Percentiles rank a stretch among this genome's conserved stretches.
Evolutionary conservation across 495 filamentous ascomycete species (phyloP).

Genomic region (Penicillium dipodomyicola): DNA sequence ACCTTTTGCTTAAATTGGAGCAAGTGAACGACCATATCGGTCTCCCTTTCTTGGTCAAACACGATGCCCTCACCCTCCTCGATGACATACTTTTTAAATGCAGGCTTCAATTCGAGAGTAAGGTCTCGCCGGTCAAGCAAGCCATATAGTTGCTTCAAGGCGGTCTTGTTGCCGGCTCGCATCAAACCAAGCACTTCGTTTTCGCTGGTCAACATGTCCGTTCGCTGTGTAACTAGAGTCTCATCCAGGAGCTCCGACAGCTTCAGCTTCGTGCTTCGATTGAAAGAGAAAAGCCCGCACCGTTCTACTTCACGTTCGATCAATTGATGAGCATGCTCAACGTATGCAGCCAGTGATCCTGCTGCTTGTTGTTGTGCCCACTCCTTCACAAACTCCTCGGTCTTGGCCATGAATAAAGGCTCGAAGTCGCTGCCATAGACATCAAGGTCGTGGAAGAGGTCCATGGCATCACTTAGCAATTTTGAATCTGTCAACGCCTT

Average conservation of each 20-base stretch:
- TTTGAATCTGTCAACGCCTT: constrained; percentile 40
- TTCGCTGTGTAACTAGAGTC: constrained; percentile 59
- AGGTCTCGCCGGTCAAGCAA: constrained; percentile 66
- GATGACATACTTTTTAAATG: constrained; percentile 78
- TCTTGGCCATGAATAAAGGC: constrained; percentile 64
- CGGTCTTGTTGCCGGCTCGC: constrained; percentile 58
- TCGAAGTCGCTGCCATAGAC: constrained; percentile 80
- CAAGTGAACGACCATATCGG: constrained; percentile 84
- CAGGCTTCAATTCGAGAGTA: constrained; percentile 59
- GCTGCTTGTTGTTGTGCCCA: constrained; percentile 63
- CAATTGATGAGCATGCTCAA: constrained; percentile 60
- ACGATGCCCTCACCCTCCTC: constrained; percentile 75
- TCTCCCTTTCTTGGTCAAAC: constrained; percentile 69
- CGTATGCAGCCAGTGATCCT: constrained; percentile 65
- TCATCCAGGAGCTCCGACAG: constrained; percentile 68
- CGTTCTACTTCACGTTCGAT: constrained; percentile 68
- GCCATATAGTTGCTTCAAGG: constrained; percentile 72
- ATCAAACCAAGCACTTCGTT: constrained; percentile 67
- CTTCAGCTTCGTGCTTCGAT: constrained; percentile 73
- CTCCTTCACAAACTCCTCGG: constrained; percentile 58
- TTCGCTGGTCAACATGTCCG: constrained; percentile 58
- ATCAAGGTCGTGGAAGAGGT: constrained; percentile 76
- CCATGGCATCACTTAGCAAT: constrained; percentile 67
- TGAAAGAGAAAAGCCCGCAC: constrained; percentile 76
- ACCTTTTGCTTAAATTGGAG: constrained; percentile 79